These are phyloP conservation scores for Ganoderma boninense DNA, from an alignment of 1,284 basidiomycete species.

Conservation along the genomic window DNA sequence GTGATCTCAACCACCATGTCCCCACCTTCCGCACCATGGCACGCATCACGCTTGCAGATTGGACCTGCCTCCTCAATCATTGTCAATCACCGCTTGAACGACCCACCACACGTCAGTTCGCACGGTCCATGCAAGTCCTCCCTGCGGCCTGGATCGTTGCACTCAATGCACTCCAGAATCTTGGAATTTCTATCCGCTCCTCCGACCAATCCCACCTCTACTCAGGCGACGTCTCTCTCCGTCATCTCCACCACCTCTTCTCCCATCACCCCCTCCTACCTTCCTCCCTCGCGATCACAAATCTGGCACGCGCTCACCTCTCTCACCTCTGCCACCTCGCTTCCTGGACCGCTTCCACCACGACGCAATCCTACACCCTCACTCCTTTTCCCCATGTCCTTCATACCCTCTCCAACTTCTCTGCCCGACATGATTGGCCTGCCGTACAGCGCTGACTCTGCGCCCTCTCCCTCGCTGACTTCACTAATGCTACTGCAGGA, in stretches of 20 bases:
- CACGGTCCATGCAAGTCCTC: neutral
- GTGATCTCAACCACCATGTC: neutral
- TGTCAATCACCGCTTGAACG: neutral
- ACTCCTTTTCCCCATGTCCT: neutral
- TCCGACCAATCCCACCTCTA: neutral
- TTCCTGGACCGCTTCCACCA: neutral
- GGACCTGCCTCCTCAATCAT: neutral
- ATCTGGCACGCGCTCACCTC: neutral
- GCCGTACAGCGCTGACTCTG: neutral
- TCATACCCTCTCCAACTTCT: neutral
- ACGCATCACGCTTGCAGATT: neutral
- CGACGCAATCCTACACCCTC: no score
- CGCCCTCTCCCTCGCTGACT: neutral
- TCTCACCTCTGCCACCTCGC: neutral
- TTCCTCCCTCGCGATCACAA: neutral
- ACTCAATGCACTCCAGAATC: neutral
- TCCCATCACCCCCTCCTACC: neutral
- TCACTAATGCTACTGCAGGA: no score
- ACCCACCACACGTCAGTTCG: neutral
- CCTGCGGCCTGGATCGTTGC: neutral
- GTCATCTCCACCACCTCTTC: neutral
- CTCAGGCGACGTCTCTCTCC: constrained; percentile 36
- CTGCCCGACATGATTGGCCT: neutral
- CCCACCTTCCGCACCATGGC: neutral
- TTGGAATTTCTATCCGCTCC: neutral